Conservation (phyloP, 306 rosid species). For the Mimosa pudica region DNA sequence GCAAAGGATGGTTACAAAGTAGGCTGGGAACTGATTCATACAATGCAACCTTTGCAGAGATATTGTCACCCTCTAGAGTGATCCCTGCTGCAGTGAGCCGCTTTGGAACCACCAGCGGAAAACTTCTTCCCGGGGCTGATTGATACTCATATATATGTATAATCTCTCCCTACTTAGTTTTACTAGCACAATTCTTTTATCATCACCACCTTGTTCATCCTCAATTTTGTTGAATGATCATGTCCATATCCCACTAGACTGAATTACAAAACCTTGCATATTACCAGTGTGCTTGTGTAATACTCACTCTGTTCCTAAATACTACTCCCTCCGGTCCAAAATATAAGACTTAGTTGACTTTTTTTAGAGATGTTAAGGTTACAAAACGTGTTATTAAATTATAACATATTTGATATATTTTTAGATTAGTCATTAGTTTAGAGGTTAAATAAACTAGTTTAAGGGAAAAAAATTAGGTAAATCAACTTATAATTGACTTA, state of each 20-base stretch:
- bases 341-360: no score
- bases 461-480: no score
- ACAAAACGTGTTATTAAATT: no score
- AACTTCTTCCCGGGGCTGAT: slow-evolving; percentile 77
- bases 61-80: slow-evolving; percentile 85
- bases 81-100: slow-evolving; percentile 58
- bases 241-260: neutral
- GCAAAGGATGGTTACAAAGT: slow-evolving; percentile 90
- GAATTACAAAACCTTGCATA: neutral
- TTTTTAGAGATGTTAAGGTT: no score
- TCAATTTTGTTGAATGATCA: neutral
- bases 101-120: slow-evolving; percentile 65
- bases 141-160: slow-evolving; percentile 22
- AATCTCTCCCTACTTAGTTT: neutral
- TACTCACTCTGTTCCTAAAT: no score
- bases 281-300: neutral
- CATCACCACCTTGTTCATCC: slow-evolving; percentile 7
- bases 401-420: no score
- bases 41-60: slow-evolving; percentile 73
- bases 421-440: no score
- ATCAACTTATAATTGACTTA: no score
- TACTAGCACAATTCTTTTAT: slow-evolving; percentile 21
- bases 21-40: slow-evolving; percentile 83
- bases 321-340: no score
- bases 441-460: no score